Percentiles rank a stretch among this genome's conserved stretches.
phyloP scores from a whole-genome alignment of 2,329 filamentous ascomycete species.

The Beauveria brongniartii region DNA sequence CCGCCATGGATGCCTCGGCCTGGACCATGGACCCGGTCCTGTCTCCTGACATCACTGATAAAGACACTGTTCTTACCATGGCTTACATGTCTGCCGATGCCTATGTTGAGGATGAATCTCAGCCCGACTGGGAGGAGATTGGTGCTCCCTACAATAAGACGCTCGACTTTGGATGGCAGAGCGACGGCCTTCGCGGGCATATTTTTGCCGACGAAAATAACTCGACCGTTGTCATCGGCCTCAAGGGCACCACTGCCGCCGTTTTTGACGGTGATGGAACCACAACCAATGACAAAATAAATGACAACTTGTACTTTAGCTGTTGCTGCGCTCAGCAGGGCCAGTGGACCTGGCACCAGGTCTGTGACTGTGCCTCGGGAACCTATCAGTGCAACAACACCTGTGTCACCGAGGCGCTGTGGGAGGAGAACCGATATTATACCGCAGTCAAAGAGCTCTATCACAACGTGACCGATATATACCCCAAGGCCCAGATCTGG shows the following conservation, averaged over 20 bases:
- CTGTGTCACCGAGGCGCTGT: conserved; percentile 68
- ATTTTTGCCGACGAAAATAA: conserved; percentile 84
- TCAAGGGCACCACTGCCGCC: conserved; percentile 86
- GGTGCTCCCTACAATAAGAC: conserved; percentile 75
- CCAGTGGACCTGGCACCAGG: conserved; percentile 80
- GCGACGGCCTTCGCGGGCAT: conserved; percentile 82
- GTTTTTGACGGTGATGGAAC: conserved; percentile 96
- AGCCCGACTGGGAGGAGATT: conserved; percentile 77
- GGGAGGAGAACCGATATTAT: conserved; percentile 84
- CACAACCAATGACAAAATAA: conserved; percentile 94
- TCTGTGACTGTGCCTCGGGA: conserved; percentile 83
- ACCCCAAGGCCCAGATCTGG: conserved; percentile 81
- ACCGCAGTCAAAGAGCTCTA: conserved; percentile 82
- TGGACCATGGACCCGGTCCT: conserved; percentile 77
- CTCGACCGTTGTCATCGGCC: conserved; percentile 77
- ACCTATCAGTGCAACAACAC: conserved; percentile 90
- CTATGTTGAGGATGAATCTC: conserved; percentile 66
- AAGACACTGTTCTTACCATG: conserved; percentile 72
- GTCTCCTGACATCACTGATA: conserved; percentile 78
- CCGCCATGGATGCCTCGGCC: conserved; percentile 56
- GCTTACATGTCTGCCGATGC: conserved; percentile 86
- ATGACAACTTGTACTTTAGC: conserved; percentile 96
- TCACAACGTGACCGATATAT: conserved; percentile 82
- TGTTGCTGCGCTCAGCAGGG: conserved; percentile 96
- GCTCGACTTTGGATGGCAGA: conserved; percentile 86